Base-by-base conservation (phyloP, 352 stramenopile species). In the Halophytophthora polymorphica region DNA sequence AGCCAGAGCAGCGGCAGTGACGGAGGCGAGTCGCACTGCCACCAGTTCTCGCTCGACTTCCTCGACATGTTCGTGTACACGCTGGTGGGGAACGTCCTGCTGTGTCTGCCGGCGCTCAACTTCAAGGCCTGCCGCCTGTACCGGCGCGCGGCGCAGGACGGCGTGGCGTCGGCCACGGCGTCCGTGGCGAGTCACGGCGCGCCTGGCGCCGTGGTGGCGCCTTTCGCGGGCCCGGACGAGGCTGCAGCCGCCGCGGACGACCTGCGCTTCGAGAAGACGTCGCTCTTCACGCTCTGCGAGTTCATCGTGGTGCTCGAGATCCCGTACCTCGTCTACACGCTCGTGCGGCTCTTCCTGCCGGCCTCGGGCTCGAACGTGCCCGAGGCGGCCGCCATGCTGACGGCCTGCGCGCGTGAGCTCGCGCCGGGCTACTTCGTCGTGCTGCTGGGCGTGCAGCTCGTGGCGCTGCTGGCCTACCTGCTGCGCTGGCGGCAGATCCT, bases 401-500 rank as follows among this genome's bases (percentile, higher is more conserved):
- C 31, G 10, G 53, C 66, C 6, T 88, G 73, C 53, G 39, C 65
- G 21, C 45, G 38, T 36, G 56, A 69, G 21, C 61, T 69, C 1
- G 46, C 49, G 2, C 59, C 61, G 12, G 56, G 56, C 2, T 69
- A 59, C 45, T 78, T 74, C 39, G 51, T 77, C 45, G 68, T 85
- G 11, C 15, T 88, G 13, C 15, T 88, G 0, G 25, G 25, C 18
- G 66, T 83, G 8, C 53, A 86, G 36, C 33, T 69, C 18, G 48
- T 90, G n/a, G 75, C 73, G 2, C 48, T 87, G 11, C 43, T 77
- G 18, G 67, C 73, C 3, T 93, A 88, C 45, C 44, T 73, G 15
- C 61, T 90, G 17, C 71, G 83, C 1, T 93, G 79, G 79, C 72
- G 83, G 29, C 83, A 93, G 50, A 88, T 93, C 50, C 61, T 85